Evolutionary conservation across 441 rosid genomes (phyloP), one percentile per base, ranked within the genome.

Genomic region (Adansonia madagascariensis): DNA sequence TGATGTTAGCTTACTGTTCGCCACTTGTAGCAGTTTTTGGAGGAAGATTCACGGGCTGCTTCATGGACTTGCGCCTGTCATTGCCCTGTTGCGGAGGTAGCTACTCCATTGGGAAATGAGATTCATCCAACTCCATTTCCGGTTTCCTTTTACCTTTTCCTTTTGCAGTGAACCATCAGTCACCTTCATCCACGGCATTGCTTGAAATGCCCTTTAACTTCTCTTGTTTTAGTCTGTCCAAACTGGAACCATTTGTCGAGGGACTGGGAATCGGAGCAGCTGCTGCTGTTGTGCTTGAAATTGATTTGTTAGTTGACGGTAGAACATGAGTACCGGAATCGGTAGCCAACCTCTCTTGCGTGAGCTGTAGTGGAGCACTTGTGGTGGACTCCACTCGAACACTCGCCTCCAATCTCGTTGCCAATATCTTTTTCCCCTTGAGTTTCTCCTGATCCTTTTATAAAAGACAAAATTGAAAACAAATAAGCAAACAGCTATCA

Each of bases 91-190:
- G 85, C 12, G 60, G 56, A n/a, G 81, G 75, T 52, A 81, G 49
- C 85, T 90, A 92, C 80, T 89, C 91, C 12, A 84, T 67, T 9
- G 78, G 78, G 18, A 77, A 49, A 66, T 84, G 84, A 77, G 89
- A 71, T 76, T 86, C 91, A 46, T 85, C 89, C 60, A 72, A 66
- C 61, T 83, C 89, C 6, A 66, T 76, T 74, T 90, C 99, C 2
- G 90, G 80, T 77, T 90, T 94, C 87, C 92, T 86, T 85, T 96
- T 6, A 76, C 80, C 87, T 83, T 89, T 74, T 90, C 89, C 89
- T 88, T 88, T 14, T 75, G 61, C 77, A 74, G 12, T n/a, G 77
- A 75, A 43, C 82, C 87, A 14, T 89, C 92, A 24, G 71, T 85
- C 50, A 74, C 75, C 83, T 86, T 89, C 92, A 1, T 87, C 92